Percentiles rank a stretch among this genome's conserved stretches.
These are phyloP conservation scores for Oryza officinalis DNA, from an alignment of 176 grass and related monocot genomes.

Conservation along the genomic window DNA sequence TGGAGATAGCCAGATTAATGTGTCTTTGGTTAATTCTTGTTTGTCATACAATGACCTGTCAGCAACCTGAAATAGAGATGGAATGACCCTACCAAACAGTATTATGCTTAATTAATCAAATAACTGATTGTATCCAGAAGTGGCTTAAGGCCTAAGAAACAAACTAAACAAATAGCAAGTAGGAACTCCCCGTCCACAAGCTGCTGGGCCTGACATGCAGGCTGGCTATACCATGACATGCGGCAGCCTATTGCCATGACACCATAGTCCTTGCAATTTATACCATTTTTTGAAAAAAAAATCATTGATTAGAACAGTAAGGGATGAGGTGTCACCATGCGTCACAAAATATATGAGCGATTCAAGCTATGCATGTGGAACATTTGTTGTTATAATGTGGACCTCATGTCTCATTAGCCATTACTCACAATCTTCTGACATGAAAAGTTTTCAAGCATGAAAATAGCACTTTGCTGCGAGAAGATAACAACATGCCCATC, in stretches of 20 bases:
- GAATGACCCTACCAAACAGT: neutral
- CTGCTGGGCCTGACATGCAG: neutral
- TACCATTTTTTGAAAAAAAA: neutral
- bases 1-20: neutral
- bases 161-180: neutral
- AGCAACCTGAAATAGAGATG: neutral
- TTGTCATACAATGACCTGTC: neutral
- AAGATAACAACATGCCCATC: slow-evolving; percentile 20
- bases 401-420: neutral
- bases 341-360: neutral
- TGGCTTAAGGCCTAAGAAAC: neutral
- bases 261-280: neutral
- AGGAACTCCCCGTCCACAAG: neutral
- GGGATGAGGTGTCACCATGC: neutral
- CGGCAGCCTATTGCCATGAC: neutral
- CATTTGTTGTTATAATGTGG: neutral
- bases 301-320: neutral
- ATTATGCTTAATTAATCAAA: neutral
- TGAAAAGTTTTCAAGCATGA: neutral
- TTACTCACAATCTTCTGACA: neutral
- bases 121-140: neutral
- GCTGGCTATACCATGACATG: neutral
- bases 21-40: neutral
- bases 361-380: neutral
- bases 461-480: neutral